Conservation (phyloP, 169 alveolate genomes). For the Theileria sp. region DNA sequence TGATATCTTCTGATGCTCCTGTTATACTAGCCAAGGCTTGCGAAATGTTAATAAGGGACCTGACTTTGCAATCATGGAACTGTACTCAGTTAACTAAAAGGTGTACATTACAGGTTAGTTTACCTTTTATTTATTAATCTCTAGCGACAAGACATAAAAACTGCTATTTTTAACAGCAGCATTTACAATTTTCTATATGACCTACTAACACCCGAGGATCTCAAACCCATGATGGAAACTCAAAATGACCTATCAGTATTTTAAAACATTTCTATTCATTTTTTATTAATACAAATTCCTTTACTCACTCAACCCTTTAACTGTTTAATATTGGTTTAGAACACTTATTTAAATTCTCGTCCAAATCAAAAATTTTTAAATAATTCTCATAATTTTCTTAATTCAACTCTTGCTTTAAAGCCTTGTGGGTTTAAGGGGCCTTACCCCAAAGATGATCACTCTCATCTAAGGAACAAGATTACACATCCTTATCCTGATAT, state of each 20-base stretch:
- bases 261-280: too few species aligned
- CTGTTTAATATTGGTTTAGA: neutral
- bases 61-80: constrained; percentile 90
- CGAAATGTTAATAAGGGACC: constrained; percentile 92
- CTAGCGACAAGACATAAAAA: constrained; percentile 79
- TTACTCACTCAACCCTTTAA: neutral
- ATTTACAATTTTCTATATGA: constrained; percentile 90
- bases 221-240: constrained; percentile 50
- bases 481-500: neutral
- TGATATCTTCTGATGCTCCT: constrained; percentile 95
- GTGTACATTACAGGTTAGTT: constrained; percentile 82
- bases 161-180: constrained; percentile 86
- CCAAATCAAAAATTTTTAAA: neutral
- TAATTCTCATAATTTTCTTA: neutral
- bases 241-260: constrained; percentile 7
- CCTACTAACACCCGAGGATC: constrained; percentile 75
- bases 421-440: neutral
- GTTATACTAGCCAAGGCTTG: constrained; percentile 94
- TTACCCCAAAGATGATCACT: neutral
- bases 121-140: constrained; percentile 39
- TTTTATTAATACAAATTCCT: neutral
- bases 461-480: neutral
- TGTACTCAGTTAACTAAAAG: constrained; percentile 88
- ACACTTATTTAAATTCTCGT: neutral
- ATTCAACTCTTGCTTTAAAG: neutral